These are phyloP conservation scores for Botrytis squamosa DNA, from an alignment of 2,329 filamentous ascomycete genomes.

Conservation along the genomic window DNA sequence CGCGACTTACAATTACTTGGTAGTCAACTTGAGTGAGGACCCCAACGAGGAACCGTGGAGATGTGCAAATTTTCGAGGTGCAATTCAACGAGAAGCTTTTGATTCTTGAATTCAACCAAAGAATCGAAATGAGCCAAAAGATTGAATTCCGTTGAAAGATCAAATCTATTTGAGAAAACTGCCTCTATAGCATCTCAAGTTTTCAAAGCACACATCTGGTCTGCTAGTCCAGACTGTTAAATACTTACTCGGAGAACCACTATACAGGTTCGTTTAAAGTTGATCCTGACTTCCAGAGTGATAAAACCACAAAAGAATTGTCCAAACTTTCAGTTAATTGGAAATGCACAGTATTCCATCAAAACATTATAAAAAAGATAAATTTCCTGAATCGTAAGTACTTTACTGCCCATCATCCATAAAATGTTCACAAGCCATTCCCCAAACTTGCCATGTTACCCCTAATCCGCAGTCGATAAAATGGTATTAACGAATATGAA, in stretches of 20 bases:
- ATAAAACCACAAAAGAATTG: neutral
- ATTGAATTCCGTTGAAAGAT: neutral
- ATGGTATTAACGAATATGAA: constrained; percentile 34
- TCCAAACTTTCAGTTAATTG: neutral
- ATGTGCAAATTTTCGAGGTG: neutral
- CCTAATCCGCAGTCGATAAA: constrained; percentile 22
- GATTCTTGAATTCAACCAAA: neutral
- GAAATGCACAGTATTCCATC: neutral
- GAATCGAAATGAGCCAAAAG: neutral
- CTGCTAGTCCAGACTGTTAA: neutral
- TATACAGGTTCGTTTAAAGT: neutral
- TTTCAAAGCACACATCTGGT: neutral
- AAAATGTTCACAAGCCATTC: constrained; percentile 17
- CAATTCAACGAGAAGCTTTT: neutral
- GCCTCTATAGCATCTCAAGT: neutral
- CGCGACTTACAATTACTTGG: constrained; percentile 13
- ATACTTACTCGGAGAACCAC: neutral
- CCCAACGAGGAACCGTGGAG: neutral
- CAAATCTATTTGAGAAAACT: neutral
- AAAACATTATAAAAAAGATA: constrained; percentile 11
- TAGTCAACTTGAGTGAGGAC: neutral
- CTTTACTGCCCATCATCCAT: constrained; percentile 12
- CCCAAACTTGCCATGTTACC: constrained; percentile 17
- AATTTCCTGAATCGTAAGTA: constrained; percentile 3
- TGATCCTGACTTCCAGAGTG: neutral